phyloP scores from a whole-genome alignment of 306 rosid genomes.

The Vicia faba region DNA sequence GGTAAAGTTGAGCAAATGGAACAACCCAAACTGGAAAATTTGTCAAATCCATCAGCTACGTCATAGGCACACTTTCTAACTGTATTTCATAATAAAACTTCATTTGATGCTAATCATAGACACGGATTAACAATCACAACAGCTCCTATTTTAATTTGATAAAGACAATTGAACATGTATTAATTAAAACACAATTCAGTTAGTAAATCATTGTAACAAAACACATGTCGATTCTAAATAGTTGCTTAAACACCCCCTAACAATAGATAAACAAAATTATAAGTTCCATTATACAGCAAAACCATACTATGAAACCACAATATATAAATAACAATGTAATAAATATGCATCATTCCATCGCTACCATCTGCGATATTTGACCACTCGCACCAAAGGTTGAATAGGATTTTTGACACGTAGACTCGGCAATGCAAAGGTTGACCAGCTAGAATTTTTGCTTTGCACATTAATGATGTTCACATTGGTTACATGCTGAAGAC shows the following conservation, averaged over 20 bases:
- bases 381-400: neutral
- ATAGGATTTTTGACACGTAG: neutral
- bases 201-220: too few relatives aligned
- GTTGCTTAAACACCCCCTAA: too few relatives aligned
- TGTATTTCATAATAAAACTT: too few relatives aligned
- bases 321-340: neutral
- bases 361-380: constrained; percentile 20
- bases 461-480: constrained; percentile 3
- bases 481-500: constrained; percentile 12
- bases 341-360: neutral
- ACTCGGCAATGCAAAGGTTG: constrained; percentile 14
- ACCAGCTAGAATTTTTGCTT: constrained; percentile 14
- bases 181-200: too few relatives aligned
- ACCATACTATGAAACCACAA: neutral
- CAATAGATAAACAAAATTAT: constrained; percentile 8
- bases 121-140: neutral
- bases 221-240: too few relatives aligned
- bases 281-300: neutral
- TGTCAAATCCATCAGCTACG: neutral
- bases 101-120: neutral
- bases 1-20: neutral
- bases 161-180: neutral
- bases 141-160: neutral
- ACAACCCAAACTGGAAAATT: neutral
- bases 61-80: neutral